A percentile compares a stretch with the other conserved stretches of the same genome.
These are phyloP conservation scores for Fragilariopsis cylindrus DNA, from an alignment of 108 stramenopile species.

Conservation along the genomic window DNA sequence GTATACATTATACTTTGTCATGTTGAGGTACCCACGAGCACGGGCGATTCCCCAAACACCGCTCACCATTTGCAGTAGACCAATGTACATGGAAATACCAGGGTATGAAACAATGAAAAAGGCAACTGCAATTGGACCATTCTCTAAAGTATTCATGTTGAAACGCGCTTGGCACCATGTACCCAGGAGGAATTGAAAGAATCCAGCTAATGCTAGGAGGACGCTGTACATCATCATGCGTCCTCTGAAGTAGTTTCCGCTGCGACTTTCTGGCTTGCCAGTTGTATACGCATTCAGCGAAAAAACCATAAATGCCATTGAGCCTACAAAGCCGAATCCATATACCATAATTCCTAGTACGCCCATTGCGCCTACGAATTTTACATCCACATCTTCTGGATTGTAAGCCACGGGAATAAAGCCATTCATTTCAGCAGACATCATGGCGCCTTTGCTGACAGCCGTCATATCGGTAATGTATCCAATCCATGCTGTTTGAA, in stretches of 20 bases:
- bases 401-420: conserved; percentile 27
- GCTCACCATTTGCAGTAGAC: conserved; percentile 26
- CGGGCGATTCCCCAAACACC: conserved; percentile 26
- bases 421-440: not conserved
- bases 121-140: conserved; percentile 23
- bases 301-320: conserved; percentile 28
- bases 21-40: not conserved
- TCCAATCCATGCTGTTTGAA: conserved; percentile 27
- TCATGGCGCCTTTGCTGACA: conserved; percentile 12
- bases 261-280: conserved; percentile 3
- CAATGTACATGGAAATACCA: conserved; percentile 25
- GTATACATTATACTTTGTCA: not conserved
- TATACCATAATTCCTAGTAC: conserved; percentile 31
- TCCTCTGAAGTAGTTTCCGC: conserved; percentile 24
- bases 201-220: conserved; percentile 22
- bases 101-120: conserved; percentile 33
- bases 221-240: conserved; percentile 24
- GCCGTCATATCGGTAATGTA: conserved; percentile 29
- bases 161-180: not conserved
- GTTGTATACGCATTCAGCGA: conserved; percentile 24
- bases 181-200: conserved; percentile 32
- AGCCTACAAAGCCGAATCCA: conserved; percentile 28
- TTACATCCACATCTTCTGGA: conserved; percentile 12
- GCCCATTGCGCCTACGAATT: conserved; percentile 40
- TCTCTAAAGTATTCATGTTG: not conserved